Base-by-base conservation (phyloP, 306 rosid genomes). In the Acacia confusa region DNA sequence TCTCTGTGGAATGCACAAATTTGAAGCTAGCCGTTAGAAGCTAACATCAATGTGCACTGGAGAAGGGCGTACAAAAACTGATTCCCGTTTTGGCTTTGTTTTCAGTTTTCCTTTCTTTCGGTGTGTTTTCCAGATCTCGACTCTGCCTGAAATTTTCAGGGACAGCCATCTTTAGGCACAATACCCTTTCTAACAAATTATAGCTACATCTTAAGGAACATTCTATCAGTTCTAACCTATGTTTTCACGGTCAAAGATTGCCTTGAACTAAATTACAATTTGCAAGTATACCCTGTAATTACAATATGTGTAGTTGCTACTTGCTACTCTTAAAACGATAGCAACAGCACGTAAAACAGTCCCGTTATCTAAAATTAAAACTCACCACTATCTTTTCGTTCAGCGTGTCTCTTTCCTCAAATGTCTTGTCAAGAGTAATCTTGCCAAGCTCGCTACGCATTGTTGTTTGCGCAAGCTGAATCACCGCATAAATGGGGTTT, bases 391-490 rank as follows among this genome's bases (percentile, higher is more conserved):
- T 95, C 90, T 90, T 90, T 63, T 93, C 94, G 80, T 95, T 95
- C 65, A 95, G 89, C 10, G 96, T 89, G 83, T 93, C 98, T 30
- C 99, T 90, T 83, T 95, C 98, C 88, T 90, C 97, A 63, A 95
- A 93, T 20, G 99, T 92, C 90, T 95, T 91, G 86, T 95, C 99
- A 9, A 95, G 99, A 75, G 97, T 93, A 79, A 95, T 94, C 88
- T 95, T 95, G 64, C 97, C 98, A 32, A 95, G 95, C 89, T 91
- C 98, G 22, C 97, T 92, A 70, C 99, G 98, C 99, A 95, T 93
- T 5, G 97, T 95, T 12, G 98, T 93, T 79, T 95, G 99, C 3
- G 99, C 99, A 67, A 95, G 96, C 93, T 93, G 99, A 86, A 93
- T 86, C 30, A 94, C 94, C 0, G 99, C 96, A 63, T 89, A 90